phyloP scores from a whole-genome alignment of 148 eudicot genomes.

The Diospyros kaki region DNA sequence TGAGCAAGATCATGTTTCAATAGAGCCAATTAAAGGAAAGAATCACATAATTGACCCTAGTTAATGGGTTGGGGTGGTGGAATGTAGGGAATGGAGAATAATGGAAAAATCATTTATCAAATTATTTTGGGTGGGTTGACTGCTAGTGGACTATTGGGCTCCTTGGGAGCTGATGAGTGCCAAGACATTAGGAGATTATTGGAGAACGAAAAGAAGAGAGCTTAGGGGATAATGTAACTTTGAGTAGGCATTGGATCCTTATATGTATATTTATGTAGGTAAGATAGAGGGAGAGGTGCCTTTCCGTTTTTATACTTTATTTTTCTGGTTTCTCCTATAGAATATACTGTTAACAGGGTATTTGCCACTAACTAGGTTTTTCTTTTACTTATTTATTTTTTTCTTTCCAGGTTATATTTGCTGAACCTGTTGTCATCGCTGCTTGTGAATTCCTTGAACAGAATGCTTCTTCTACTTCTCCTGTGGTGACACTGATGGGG shows the following conservation, averaged over 20 bases:
- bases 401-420: conserved; percentile 70
- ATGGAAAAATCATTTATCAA: neutral
- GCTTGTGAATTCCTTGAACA: conserved; percentile 97
- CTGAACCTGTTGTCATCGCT: conserved; percentile 82
- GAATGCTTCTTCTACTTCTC: conserved; percentile 68
- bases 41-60: neutral
- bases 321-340: neutral
- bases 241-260: too few relatives aligned
- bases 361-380: neutral
- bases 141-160: too few relatives aligned
- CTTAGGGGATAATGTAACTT: too few relatives aligned
- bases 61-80: neutral
- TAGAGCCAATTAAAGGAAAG: neutral
- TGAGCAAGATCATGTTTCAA: too few relatives aligned
- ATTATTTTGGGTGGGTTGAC: too few relatives aligned
- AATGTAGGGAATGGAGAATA: neutral
- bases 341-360: neutral
- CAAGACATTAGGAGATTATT: too few relatives aligned
- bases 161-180: too few relatives aligned
- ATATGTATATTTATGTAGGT: too few relatives aligned
- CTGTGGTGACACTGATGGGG: conserved; percentile 80
- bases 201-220: too few relatives aligned
- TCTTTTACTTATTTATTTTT: neutral
- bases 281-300: too few relatives aligned
- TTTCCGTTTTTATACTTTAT: neutral